phyloP scores from a whole-genome alignment of 176 grass and related monocot species.

The Avena atlantica region DNA sequence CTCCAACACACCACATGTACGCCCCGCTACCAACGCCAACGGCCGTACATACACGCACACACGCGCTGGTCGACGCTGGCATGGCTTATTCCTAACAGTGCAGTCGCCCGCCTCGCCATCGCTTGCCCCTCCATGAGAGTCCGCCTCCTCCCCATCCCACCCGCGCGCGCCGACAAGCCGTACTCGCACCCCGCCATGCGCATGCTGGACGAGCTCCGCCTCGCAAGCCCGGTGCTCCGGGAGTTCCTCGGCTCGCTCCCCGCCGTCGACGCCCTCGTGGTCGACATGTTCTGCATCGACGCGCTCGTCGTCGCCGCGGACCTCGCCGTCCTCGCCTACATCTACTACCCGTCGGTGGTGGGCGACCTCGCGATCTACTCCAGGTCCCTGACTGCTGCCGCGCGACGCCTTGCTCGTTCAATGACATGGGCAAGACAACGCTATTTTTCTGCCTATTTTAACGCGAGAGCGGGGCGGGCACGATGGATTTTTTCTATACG shows the following conservation, averaged over 20 bases:
- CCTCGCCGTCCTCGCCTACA: conserved; percentile 57
- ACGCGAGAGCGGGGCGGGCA: no score
- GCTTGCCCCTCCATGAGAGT: conserved; percentile 44
- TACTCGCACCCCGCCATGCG: not conserved
- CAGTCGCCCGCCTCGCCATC: conserved; percentile 27
- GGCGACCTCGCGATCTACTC: conserved; percentile 50
- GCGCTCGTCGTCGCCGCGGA: conserved; percentile 58
- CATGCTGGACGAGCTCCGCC: conserved; percentile 16
- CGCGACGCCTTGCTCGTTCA: conserved; percentile 33
- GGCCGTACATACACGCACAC: no score
- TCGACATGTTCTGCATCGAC: conserved; percentile 77
- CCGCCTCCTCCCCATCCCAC: conserved; percentile 28
- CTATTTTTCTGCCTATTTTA: not conserved
- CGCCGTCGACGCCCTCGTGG: conserved; percentile 43
- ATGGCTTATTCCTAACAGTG: not conserved
- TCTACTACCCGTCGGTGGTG: conserved; percentile 55
- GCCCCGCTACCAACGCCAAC: no score
- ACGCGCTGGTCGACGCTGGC: no score
- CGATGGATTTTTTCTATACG: no score
- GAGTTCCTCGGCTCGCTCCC: conserved; percentile 13
- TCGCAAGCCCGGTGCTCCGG: conserved; percentile 18
- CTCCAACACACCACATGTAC: no score
- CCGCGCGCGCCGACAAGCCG: no score
- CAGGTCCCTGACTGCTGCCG: conserved; percentile 3
- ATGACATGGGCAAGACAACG: conserved; percentile 56